Percentiles rank a stretch among this genome's conserved stretches.
phyloP scores from a whole-genome alignment of 331 rosid species.

The Ulmus americana region DNA sequence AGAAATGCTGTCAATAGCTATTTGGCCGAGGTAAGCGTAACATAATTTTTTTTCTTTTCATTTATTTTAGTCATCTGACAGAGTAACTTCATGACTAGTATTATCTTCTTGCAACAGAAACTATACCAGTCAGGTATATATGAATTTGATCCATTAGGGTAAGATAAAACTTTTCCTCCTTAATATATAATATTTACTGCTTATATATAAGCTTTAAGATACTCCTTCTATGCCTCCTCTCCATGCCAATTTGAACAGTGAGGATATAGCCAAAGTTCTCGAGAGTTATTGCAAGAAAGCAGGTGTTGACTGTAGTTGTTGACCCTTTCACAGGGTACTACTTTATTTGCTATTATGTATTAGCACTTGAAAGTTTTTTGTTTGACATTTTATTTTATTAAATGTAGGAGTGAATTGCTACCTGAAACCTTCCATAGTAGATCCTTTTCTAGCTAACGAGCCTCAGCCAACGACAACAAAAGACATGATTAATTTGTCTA shows the following conservation, averaged over 20 bases:
- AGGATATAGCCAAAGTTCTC: slow-evolving; percentile 40
- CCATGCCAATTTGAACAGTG: slow-evolving; percentile 23
- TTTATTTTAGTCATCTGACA: not conserved
- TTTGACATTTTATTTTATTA: not conserved
- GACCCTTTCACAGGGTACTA: slow-evolving; percentile 68
- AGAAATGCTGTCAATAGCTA: slow-evolving; percentile 62
- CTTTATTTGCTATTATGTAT: not conserved
- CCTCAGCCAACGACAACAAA: slow-evolving; percentile 86
- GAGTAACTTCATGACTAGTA: slow-evolving; percentile 17
- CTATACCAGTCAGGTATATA: slow-evolving; percentile 49
- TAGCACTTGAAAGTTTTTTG: not conserved
- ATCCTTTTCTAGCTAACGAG: slow-evolving; percentile 59
- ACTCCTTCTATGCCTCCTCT: too few species aligned
- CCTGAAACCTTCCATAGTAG: slow-evolving; percentile 53
- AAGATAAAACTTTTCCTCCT: slow-evolving; percentile 24
- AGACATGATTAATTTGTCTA: slow-evolving; percentile 68
- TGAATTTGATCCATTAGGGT: slow-evolving; percentile 64
- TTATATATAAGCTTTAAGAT: too few species aligned
- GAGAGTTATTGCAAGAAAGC: slow-evolving; percentile 53
- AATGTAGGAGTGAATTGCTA: slow-evolving; percentile 80
- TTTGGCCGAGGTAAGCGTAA: slow-evolving; percentile 54
- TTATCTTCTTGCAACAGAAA: slow-evolving; percentile 37
- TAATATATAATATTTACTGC: not conserved
- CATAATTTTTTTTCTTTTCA: not conserved
- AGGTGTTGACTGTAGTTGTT: slow-evolving; percentile 71